Evolutionary conservation across 208 protist species (phyloP).

Genomic region (Trypanosoma congolense): DNA sequence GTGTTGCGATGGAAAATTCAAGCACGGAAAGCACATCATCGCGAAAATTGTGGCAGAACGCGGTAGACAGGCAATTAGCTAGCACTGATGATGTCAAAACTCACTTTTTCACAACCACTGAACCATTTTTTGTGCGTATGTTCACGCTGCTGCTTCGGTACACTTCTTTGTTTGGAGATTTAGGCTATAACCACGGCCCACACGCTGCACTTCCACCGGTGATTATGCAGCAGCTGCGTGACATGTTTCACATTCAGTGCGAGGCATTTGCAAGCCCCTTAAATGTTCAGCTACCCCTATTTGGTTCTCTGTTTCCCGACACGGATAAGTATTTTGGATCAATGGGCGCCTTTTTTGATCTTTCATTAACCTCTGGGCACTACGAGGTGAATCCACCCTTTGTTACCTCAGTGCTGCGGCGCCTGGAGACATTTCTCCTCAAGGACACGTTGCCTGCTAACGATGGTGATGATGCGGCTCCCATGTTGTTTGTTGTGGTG

Average conservation of each 20-base stretch:
- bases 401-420: constrained; percentile 57
- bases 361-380: constrained; percentile 41
- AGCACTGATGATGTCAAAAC: not conserved
- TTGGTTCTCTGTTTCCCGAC: constrained; percentile 81
- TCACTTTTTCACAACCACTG: constrained; percentile 7
- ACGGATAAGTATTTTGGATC: constrained; percentile 77
- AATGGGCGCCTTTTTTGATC: constrained; percentile 80
- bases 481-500: constrained; percentile 55
- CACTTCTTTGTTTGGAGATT: constrained; percentile 38
- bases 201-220: constrained; percentile 60
- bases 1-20: not conserved
- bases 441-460: constrained; percentile 16
- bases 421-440: constrained; percentile 38
- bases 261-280: constrained; percentile 88
- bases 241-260: constrained; percentile 38
- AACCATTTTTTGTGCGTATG: constrained; percentile 35
- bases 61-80: not conserved
- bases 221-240: constrained; percentile 37
- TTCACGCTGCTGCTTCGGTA: constrained; percentile 59
- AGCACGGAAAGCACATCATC: not conserved
- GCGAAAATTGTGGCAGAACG: constrained; percentile 3
- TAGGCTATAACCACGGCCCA: constrained; percentile 67
- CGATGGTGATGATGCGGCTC: constrained; percentile 8
- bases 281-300: constrained; percentile 70
- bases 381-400: constrained; percentile 86